Evolutionary conservation across 805 yeast genomes (phyloP).

Genomic region (Yarrowia sp.): DNA sequence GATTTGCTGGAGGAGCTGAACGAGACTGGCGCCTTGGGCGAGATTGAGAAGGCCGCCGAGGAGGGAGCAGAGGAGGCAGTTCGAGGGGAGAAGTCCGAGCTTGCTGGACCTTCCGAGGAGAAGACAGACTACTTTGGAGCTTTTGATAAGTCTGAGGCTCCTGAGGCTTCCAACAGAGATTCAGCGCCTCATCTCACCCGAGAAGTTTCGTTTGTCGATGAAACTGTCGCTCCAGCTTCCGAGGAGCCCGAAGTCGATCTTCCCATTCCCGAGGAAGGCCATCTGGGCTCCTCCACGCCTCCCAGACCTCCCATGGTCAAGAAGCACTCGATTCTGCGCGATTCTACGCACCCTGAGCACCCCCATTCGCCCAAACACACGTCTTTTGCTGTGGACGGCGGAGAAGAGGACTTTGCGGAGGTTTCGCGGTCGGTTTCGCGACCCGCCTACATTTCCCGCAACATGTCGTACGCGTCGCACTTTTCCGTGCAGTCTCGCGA

Average conservation of each 20-base stretch:
- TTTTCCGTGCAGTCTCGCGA: neutral
- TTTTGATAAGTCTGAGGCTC: no score
- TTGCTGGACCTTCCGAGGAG: no score
- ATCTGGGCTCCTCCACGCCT: constrained; percentile 10
- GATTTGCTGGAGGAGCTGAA: neutral
- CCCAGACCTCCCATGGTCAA: neutral
- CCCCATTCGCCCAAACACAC: neutral
- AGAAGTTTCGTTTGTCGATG: constrained; percentile 5
- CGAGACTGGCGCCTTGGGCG: neutral
- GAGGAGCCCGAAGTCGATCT: neutral
- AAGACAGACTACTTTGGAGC: no score
- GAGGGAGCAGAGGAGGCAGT: neutral
- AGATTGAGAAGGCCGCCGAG: neutral
- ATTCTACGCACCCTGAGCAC: neutral
- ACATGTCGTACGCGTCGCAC: neutral
- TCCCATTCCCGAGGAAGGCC: neutral
- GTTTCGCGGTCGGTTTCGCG: no score
- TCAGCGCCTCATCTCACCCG: neutral
- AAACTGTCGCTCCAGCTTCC: neutral
- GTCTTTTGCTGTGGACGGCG: neutral
- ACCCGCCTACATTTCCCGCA: neutral
- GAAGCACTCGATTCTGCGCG: constrained; percentile 4
- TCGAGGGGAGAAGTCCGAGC: neutral
- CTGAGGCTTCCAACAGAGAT: neutral
- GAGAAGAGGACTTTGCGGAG: neutral